Conservation (phyloP, 2,329 filamentous ascomycete species). For the Pyrenophora tritici-repentis region DNA sequence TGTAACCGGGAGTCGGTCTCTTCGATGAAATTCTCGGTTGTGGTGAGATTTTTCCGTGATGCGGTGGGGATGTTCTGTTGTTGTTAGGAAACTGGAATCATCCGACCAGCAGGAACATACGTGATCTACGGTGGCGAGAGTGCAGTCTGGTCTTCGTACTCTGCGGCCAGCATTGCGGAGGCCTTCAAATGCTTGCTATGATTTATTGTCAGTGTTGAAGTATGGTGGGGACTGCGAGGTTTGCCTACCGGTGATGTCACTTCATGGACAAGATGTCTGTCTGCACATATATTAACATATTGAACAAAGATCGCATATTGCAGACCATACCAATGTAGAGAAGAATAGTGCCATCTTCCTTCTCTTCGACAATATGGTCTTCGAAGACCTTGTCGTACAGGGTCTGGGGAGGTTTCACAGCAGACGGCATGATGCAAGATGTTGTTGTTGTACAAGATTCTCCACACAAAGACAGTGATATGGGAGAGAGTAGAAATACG, state of each 20-base stretch:
- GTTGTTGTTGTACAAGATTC: conserved; percentile 23
- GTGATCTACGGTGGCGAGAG: conserved; percentile 93
- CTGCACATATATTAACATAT: conserved; percentile 53
- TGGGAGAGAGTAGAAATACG: conserved; percentile 4
- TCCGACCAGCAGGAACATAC: conserved; percentile 59
- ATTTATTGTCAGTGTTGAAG: conserved; percentile 16
- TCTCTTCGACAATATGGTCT: conserved; percentile 92
- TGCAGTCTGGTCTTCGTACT: conserved; percentile 94
- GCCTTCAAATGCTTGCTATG: conserved; percentile 93
- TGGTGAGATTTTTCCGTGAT: conserved; percentile 89
- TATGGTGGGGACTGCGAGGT: conserved; percentile 1
- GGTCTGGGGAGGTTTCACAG: conserved; percentile 74
- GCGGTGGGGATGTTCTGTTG: conserved; percentile 87
- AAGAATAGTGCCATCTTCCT: conserved; percentile 88
- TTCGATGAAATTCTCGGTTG: conserved; percentile 90
- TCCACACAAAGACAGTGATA: conserved; percentile 8
- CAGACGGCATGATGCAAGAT: conserved; percentile 70
- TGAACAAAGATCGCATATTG: not conserved
- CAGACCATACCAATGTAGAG: conserved; percentile 81
- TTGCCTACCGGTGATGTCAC: conserved; percentile 85
- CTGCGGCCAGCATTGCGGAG: conserved; percentile 84
- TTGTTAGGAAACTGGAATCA: conserved; percentile 13
- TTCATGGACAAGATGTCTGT: conserved; percentile 96
- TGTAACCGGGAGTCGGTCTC: conserved; percentile 92
- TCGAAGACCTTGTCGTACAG: conserved; percentile 98